phyloP scores from a whole-genome alignment of 352 stramenopile species.

The Pythium graminicola region DNA sequence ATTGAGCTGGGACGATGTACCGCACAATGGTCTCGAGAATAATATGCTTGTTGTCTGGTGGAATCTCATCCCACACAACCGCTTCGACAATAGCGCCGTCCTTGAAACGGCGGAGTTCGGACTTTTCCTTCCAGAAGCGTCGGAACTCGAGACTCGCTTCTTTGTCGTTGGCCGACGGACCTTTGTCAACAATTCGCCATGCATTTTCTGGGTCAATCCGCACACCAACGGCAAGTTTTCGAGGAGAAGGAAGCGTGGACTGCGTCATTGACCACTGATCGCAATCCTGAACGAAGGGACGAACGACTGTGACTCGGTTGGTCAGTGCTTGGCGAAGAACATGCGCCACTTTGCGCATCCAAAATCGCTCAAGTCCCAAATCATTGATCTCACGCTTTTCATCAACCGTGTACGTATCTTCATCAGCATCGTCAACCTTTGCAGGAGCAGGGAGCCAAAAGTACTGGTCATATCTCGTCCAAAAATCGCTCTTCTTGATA shows the following conservation, averaged over 20 bases:
- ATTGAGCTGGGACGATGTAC: slow-evolving; percentile 65
- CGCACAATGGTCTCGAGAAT: slow-evolving; percentile 73
- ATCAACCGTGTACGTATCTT: slow-evolving; percentile 55
- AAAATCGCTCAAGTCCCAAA: slow-evolving; percentile 66
- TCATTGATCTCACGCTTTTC: slow-evolving; percentile 72
- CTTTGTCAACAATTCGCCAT: slow-evolving; percentile 84
- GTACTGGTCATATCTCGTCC: slow-evolving; percentile 82
- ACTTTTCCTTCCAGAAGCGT: slow-evolving; percentile 84
- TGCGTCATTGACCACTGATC: slow-evolving; percentile 52
- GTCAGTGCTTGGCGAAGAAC: slow-evolving; percentile 54
- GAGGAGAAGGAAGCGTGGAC: slow-evolving; percentile 26
- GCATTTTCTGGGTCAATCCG: slow-evolving; percentile 72
- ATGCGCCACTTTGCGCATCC: slow-evolving; percentile 43
- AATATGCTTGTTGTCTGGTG: slow-evolving; percentile 56
- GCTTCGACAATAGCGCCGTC: slow-evolving; percentile 86
- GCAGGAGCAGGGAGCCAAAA: slow-evolving; percentile 64
- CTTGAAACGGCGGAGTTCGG: slow-evolving; percentile 87
- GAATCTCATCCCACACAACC: slow-evolving; percentile 83
- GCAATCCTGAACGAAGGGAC: slow-evolving; percentile 34
- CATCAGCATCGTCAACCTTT: slow-evolving; percentile 45
- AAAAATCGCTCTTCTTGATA: slow-evolving; percentile 78
- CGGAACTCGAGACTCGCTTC: slow-evolving; percentile 63
- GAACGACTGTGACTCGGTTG: slow-evolving; percentile 59
- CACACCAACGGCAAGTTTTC: slow-evolving; percentile 74
- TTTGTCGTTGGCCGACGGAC: slow-evolving; percentile 80